These are phyloP conservation scores for Petasospora rhodanensis DNA, from an alignment of 1,139 yeast genomes.

Conservation along the genomic window DNA sequence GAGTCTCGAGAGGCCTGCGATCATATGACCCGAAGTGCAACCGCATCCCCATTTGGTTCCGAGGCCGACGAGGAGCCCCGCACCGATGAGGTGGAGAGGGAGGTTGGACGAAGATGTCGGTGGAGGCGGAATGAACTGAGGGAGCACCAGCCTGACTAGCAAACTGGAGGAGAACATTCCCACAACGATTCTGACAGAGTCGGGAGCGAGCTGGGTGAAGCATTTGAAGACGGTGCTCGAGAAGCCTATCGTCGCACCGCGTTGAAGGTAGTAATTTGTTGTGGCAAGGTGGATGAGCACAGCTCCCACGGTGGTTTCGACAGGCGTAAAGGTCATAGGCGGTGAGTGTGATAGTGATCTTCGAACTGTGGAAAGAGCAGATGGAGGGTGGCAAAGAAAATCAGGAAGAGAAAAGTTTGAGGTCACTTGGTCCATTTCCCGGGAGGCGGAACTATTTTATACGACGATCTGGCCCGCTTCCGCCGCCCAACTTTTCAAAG, in stretches of 20 bases:
- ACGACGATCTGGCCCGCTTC: too few relatives aligned
- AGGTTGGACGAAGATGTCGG: not conserved
- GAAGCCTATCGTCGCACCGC: constrained; percentile 41
- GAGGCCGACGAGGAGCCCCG: constrained; percentile 39
- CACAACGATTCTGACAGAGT: constrained; percentile 11
- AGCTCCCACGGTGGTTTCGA: constrained; percentile 40
- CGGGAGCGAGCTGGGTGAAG: constrained; percentile 21
- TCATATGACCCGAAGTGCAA: constrained; percentile 50
- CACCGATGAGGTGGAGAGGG: constrained; percentile 9
- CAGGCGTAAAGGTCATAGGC: constrained; percentile 34
- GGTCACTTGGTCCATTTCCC: too few relatives aligned
- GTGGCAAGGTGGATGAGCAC: constrained; percentile 39
- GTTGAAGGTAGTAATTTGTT: constrained; percentile 33
- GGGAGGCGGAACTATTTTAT: too few relatives aligned
- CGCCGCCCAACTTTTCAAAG: too few relatives aligned
- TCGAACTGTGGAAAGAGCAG: not conserved
- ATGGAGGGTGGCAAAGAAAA: too few relatives aligned
- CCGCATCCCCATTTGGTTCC: constrained; percentile 44
- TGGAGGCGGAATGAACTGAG: constrained; percentile 13
- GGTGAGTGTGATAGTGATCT: too few relatives aligned
- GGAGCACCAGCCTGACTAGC: constrained; percentile 7
- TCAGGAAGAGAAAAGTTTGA: too few relatives aligned
- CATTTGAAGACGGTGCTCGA: constrained; percentile 37
- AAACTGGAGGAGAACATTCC: constrained; percentile 18
- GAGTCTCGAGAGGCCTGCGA: constrained; percentile 40